Evolutionary conservation across 164 flowering plant species (phyloP), one percentile per base, ranked within the genome.

Genomic region (Kingdonia uniflora): DNA sequence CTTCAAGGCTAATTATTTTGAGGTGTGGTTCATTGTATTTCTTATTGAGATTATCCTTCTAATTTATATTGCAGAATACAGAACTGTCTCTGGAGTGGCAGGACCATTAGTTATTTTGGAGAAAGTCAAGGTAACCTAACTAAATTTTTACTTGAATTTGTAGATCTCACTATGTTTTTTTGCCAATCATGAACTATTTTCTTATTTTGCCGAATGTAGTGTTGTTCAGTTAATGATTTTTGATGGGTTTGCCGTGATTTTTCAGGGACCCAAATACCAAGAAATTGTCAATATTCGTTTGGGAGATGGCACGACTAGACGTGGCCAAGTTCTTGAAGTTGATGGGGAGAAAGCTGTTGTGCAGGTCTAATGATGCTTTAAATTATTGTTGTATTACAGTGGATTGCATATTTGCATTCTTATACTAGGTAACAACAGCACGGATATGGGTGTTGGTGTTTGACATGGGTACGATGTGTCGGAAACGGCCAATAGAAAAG

Each of bases 301-400:
- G 53, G 95, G 95, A 64, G 96, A 94, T 80, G 97, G 99, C 59
- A 71, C 92, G 35, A 86, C 73, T 15, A 71, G 97, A 40, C 87
- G 99, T 69, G 99, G 99, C 52, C 95, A 94, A 72, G 97, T 94
- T 52, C 61, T 94, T 33, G 99, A 94, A 73, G 99, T 89, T 49
- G 99, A 94, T 78, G 99, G 95, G 13, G 97, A 94, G 69, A 94
- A 84, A 74, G 99, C 97, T 56, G 92, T 94, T 61, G 97, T 94
- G 53, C 99, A 94, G 96, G 97, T 85, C 48, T 26, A 5, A 13
- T 37, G 42, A 44, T 44, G 16, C 24, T 41, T 25, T 40, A 13
- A 12, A 19, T 14, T 25, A 46, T 47, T 44, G 7, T 16, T 1
- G 5, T 3, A 8, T 29, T 8, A 29, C 35, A 29, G 4, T 29